Evolutionary conservation across 108 stramenopile species (phyloP).

Genomic region (Nannochloropsis gaditana): DNA sequence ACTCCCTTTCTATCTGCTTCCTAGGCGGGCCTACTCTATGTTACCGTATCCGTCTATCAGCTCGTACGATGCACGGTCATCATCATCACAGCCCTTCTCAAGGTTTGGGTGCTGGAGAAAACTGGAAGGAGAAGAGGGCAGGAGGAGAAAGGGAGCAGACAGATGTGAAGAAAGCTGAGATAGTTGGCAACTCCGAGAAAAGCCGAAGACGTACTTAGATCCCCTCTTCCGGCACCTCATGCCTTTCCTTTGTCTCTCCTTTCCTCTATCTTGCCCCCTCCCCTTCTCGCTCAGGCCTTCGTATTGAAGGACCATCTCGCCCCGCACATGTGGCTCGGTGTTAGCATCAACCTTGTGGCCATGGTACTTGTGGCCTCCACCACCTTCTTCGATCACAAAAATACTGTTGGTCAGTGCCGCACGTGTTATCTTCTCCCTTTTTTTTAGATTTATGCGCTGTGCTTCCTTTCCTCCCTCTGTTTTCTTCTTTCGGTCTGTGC

Average conservation of each 20-base stretch:
- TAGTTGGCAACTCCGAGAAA: not conserved
- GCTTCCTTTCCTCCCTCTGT: not conserved
- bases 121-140: not conserved
- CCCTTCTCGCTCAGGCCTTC: slow-evolving; percentile 36
- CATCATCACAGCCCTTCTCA: slow-evolving; percentile 54
- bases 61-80: slow-evolving; percentile 54
- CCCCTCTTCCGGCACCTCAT: not conserved
- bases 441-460: too few relatives aligned
- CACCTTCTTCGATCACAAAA: slow-evolving; percentile 43
- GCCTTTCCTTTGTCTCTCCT: not conserved
- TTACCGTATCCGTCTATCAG: slow-evolving; percentile 53
- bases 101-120: slow-evolving; percentile 21
- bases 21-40: slow-evolving; percentile 51
- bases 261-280: not conserved
- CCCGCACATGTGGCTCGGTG: slow-evolving; percentile 54
- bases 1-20: not conserved
- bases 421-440: not conserved
- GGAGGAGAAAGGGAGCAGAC: not conserved
- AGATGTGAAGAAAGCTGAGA: not conserved
- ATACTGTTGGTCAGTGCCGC: not conserved
- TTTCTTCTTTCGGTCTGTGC: not conserved
- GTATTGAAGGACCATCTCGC: slow-evolving; percentile 37
- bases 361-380: slow-evolving; percentile 53
- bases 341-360: slow-evolving; percentile 47
- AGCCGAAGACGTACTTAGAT: not conserved